Evolutionary conservation across 2,329 filamentous ascomycete species (phyloP), one percentile per base, ranked within the genome.

Genomic region (Cryphonectria carpinicola): DNA sequence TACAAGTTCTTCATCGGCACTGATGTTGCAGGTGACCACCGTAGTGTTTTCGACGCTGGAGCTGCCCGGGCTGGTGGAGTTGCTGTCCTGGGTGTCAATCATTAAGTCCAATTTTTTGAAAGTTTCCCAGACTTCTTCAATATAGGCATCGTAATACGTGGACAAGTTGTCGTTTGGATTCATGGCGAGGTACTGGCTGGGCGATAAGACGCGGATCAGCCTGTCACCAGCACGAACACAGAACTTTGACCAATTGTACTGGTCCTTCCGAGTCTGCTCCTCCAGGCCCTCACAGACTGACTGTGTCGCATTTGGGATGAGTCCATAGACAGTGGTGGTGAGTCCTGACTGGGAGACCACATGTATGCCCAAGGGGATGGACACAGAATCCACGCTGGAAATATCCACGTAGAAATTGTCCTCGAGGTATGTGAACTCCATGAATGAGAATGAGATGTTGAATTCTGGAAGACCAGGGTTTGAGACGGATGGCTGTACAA

Each of bases 341-440:
- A 25, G 8, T 2, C 61, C 61, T 0, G 25, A 61, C 4, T 32
- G 14, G 1, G 69, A 64, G 7, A 28, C 39, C 39, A 68, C 32
- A 7, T 49, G 43, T 7, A 71, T 63, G 10, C 67, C 66, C 11
- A 71, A 17, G 1, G 69, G 67, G 11, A 71, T 65, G 1, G 66
- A 49, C 4, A 67, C 69, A 19, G 68, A 65, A 11, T 71, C 69
- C 10, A 68, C 52, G n/a, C 65, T 65, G 13, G 69, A 68, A 3
- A 67, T 46, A 11, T 71, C 67, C 1, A 64, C 6, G 14, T 63
- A 35, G 61, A 71, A 71, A 1, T 68, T 25, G 2, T 8, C 66
- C 14, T 52, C 1, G 0, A 28, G 52, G 19, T 64, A 71, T 11
- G 69, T 65, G 13, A 71, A 71, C n/a, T 71, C 69, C 11, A 71